These are phyloP conservation scores for Theobroma grandiflorum DNA, from an alignment of 441 rosid genomes.

Conservation along the genomic window DNA sequence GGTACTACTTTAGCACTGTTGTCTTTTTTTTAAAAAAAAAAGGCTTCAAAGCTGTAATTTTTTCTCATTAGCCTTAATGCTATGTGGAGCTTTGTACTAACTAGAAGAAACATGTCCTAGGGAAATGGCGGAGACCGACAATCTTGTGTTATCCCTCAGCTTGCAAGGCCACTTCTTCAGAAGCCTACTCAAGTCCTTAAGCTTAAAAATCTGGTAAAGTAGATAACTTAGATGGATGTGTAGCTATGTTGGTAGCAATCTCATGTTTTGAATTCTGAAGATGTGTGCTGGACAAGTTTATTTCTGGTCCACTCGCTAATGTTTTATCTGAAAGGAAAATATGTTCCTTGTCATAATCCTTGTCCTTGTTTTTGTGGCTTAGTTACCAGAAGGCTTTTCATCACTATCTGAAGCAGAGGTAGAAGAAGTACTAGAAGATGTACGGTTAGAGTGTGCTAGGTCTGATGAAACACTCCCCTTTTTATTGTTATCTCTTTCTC, in stretches of 20 bases:
- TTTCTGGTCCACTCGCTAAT: not conserved
- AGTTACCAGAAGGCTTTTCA: constrained; percentile 67
- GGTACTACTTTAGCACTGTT: constrained; percentile 51
- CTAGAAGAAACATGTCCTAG: constrained; percentile 45
- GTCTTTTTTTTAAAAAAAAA: not conserved
- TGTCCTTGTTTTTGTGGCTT: constrained; percentile 24
- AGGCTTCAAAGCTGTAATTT: not conserved
- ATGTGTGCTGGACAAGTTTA: not conserved
- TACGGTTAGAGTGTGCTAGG: constrained; percentile 92
- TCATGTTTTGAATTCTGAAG: not conserved
- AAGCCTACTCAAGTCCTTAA: constrained; percentile 76
- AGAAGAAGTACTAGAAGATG: constrained; percentile 87
- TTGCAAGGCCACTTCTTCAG: constrained; percentile 82
- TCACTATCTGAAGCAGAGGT: constrained; percentile 64
- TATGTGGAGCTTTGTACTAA: constrained; percentile 32
- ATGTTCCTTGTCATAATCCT: not conserved
- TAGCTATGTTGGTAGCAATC: constrained; percentile 1
- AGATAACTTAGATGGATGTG: not conserved
- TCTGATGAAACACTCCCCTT: constrained; percentile 34
- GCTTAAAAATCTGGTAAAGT: constrained; percentile 85
- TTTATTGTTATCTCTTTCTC: constrained; percentile 2
- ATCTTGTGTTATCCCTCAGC: constrained; percentile 69
- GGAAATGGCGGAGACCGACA: constrained; percentile 54
- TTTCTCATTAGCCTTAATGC: constrained; percentile 21
- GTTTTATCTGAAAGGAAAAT: not conserved